A percentile compares a stretch with the other conserved stretches of the same genome.
Evolutionary conservation across 139 green algal species (phyloP).

Genomic region (Chlamydomonas sphaeroides): DNA sequence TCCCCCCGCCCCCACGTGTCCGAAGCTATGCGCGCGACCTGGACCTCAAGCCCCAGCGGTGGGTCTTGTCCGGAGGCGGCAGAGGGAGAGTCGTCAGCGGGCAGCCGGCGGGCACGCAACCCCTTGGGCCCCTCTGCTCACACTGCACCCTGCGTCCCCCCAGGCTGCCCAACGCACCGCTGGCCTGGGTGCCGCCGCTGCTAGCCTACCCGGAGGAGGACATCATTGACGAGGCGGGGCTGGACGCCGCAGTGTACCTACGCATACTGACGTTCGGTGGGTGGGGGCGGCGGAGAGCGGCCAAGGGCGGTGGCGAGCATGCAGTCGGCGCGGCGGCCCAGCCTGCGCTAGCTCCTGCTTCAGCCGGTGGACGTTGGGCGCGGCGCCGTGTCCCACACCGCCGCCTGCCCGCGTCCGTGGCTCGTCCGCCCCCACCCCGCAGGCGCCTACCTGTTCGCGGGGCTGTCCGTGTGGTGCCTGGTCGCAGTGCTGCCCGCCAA

Average conservation of each 20-base stretch:
- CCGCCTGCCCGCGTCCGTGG: too few relatives aligned
- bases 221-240: constrained; percentile 21
- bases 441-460: background rate
- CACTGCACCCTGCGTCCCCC: too few relatives aligned
- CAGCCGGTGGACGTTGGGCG: too few relatives aligned
- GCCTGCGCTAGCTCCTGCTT: too few relatives aligned
- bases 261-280: constrained; percentile 37
- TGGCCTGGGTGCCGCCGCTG: background rate
- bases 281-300: background rate
- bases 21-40: background rate
- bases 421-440: too few relatives aligned
- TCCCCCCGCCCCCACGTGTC: background rate
- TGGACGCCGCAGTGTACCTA: constrained; percentile 49
- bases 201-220: constrained; percentile 6
- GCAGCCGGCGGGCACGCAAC: too few relatives aligned
- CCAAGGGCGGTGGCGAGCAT: too few relatives aligned
- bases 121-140: too few relatives aligned
- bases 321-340: too few relatives aligned
- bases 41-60: background rate
- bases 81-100: too few relatives aligned
- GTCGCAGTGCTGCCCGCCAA: constrained; percentile 52
- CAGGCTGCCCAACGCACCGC: background rate
- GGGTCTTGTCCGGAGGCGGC: too few relatives aligned
- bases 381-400: too few relatives aligned
- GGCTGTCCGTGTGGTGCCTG: constrained; percentile 36